phyloP scores from a whole-genome alignment of 1,139 yeast genomes.

The Kurtzmaniella quercitrusa region DNA sequence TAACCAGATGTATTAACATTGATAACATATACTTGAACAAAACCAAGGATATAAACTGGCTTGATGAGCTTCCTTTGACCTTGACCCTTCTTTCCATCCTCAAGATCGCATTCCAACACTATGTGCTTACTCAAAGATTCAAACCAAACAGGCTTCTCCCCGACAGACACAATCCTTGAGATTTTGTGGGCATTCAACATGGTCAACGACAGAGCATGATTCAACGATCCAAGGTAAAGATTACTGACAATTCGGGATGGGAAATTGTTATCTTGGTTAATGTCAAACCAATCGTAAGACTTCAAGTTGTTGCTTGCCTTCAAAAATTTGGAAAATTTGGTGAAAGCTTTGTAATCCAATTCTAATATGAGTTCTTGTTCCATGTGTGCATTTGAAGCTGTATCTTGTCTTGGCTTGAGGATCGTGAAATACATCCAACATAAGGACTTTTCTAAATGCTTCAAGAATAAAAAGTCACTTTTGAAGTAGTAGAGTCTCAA shows the following conservation, averaged over 20 bases:
- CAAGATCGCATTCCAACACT: conserved; percentile 17
- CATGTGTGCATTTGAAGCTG: neutral
- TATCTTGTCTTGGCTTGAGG: neutral
- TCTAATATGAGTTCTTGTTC: conserved; percentile 2
- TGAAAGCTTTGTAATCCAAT: conserved; percentile 12
- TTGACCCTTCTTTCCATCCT: conserved; percentile 1
- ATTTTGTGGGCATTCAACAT: conserved; percentile 22
- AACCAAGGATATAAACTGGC: conserved; percentile 25
- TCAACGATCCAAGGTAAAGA: conserved; percentile 31
- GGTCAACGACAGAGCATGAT: conserved; percentile 33
- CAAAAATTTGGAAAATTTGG: conserved; percentile 7
- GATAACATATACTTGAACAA: conserved; percentile 23
- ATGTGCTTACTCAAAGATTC: conserved; percentile 13
- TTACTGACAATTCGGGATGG: conserved; percentile 30
- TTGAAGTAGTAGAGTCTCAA: conserved; percentile 30
- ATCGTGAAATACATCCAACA: conserved; percentile 16
- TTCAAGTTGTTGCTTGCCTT: conserved; percentile 4
- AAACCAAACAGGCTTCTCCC: conserved; percentile 37
- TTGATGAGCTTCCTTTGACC: conserved; percentile 10
- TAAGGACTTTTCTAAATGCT: conserved; percentile 28
- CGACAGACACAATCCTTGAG: conserved; percentile 29
- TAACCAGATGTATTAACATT: conserved; percentile 15
- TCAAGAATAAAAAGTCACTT: conserved; percentile 28
- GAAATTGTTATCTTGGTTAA: conserved; percentile 31
- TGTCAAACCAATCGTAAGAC: conserved; percentile 32